Base-by-base conservation (phyloP, 192 early-diverging fungal species). In the Funneliformis geosporum region DNA sequence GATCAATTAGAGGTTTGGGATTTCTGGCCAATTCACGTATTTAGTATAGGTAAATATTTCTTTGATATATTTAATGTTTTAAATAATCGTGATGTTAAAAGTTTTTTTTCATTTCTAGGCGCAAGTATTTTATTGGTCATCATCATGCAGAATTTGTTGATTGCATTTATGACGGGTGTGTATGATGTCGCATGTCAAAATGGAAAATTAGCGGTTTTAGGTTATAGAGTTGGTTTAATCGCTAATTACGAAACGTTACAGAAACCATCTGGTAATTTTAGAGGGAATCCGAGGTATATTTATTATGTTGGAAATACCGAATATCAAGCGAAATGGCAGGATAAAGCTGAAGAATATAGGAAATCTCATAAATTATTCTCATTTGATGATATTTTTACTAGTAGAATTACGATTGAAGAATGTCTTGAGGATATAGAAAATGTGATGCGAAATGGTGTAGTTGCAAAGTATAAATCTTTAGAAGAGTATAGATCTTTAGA, bases 71-170 rank as follows among this genome's bases (percentile, higher is more conserved):
- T 14, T 25, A 62, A 23, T 25, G 5, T 10, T 16, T 5, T 9
- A 8, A 28, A 25, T 28, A 8, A 10, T n/a, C 0, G 11, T 64
- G 10, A 10, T 21, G 4, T 21, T 6, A 8, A 60, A 60, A 2
- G 4, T 21, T 60, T 60, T 60, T n/a, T 60, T 21, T 60, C 2
- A 21, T 21, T 21, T 60, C 11, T 55, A 73, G 28, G 47, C 5
- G 70, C 70, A 11, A 55, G 70, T 55, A 47, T 73, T n/a, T n/a
- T n/a, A n/a, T n/a, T n/a, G n/a, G n/a, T n/a, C n/a, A n/a, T n/a
- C n/a, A n/a, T n/a, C n/a, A 73, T 73, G 70, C 70, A 73, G 43
- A 73, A 73, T 73, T 18, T 73, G 43, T 73, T 73, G 3, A 73
- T 55, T 73, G 46, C 42, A 47, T 73, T 73, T n/a, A 73, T 73